Conservation (phyloP, 306 rosid species). For the Casuarina glauca region DNA sequence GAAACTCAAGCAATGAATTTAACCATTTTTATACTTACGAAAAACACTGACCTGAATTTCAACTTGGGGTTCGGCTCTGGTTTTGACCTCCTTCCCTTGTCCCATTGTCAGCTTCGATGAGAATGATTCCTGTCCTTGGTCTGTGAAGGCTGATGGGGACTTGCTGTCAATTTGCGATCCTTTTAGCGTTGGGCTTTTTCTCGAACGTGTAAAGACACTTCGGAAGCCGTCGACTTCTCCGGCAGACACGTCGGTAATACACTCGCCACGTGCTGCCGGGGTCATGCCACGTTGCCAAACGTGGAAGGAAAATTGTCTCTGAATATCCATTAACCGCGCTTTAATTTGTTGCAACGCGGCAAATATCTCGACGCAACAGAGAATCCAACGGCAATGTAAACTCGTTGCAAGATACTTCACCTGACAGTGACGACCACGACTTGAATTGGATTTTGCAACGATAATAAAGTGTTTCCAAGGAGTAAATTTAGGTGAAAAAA, state of each 20-base stretch:
- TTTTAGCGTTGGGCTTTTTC: background rate
- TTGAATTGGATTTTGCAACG: no score
- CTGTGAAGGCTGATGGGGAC: background rate
- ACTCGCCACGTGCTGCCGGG: background rate
- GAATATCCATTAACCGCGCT: no score
- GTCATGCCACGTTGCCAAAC: background rate
- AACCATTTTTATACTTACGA: no score
- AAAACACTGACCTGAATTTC: constrained; percentile 43
- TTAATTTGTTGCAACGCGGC: no score
- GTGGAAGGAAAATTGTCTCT: background rate
- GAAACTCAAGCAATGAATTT: no score
- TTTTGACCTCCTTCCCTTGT: constrained; percentile 35
- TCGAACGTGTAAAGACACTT: background rate
- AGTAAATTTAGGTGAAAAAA: background rate
- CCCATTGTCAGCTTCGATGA: constrained; percentile 20
- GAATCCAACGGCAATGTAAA: no score
- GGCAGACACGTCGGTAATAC: background rate
- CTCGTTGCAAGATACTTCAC: no score
- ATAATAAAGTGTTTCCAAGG: no score
- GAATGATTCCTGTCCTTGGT: background rate
- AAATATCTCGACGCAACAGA: no score
- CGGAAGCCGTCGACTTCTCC: background rate
- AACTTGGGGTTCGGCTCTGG: constrained; percentile 37
- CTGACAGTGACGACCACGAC: no score
- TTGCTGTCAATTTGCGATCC: background rate